Conservation (phyloP, 495 filamentous ascomycete genomes). For the Xylaria nigripes region DNA sequence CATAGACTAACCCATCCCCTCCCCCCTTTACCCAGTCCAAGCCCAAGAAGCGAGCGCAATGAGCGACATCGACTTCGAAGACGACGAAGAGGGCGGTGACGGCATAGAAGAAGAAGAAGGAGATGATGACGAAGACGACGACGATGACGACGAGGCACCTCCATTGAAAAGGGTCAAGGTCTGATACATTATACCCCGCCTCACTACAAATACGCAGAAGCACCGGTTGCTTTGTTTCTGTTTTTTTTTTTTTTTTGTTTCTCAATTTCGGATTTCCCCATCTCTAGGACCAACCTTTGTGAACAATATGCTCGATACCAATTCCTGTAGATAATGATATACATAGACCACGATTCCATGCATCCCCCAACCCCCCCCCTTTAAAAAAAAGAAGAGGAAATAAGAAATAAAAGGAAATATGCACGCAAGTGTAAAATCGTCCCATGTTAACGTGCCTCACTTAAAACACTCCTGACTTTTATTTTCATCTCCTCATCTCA, state of each 20-base stretch:
- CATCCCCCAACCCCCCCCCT: too few species aligned
- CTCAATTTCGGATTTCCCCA: too few species aligned
- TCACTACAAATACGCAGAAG: too few species aligned
- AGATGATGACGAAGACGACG: slow-evolving; percentile 27
- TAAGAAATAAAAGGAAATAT: too few species aligned
- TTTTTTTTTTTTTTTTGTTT: neutral
- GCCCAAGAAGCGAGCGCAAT: slow-evolving; percentile 53
- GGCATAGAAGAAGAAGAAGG: slow-evolving; percentile 18
- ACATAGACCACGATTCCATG: neutral
- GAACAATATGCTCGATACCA: slow-evolving; percentile 7
- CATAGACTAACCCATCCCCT: slow-evolving; percentile 7
- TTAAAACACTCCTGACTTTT: too few species aligned
- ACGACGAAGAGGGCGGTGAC: slow-evolving; percentile 37
- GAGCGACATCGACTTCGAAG: slow-evolving; percentile 54
- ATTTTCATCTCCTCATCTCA: too few species aligned
- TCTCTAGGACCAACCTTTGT: too few species aligned
- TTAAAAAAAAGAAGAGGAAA: too few species aligned
- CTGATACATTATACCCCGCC: too few species aligned
- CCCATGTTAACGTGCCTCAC: too few species aligned
- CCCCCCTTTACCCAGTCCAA: slow-evolving; percentile 50
- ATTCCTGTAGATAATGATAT: neutral
- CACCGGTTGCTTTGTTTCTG: too few species aligned
- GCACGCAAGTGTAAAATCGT: too few species aligned
- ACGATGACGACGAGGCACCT: slow-evolving; percentile 37
- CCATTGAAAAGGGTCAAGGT: slow-evolving; percentile 41